phyloP scores from a whole-genome alignment of 2,329 filamentous ascomycete species.

The Periconia digitata region DNA sequence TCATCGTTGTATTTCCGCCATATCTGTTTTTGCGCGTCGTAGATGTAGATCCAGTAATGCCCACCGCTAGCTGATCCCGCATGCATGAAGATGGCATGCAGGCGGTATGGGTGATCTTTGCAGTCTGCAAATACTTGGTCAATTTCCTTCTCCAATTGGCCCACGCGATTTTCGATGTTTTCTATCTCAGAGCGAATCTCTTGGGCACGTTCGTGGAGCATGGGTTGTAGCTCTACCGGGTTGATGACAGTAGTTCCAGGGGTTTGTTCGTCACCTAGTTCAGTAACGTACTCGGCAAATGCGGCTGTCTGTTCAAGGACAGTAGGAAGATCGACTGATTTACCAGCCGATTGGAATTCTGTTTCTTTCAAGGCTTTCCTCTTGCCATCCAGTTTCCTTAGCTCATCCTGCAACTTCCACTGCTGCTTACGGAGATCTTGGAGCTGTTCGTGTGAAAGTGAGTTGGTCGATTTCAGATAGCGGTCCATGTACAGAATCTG shows the following conservation, averaged over 20 bases:
- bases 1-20: slow-evolving; percentile 97
- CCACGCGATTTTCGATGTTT: slow-evolving; percentile 43
- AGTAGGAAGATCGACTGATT: slow-evolving; percentile 23
- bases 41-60: slow-evolving; percentile 97
- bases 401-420: slow-evolving; percentile 72
- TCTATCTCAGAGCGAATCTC: slow-evolving; percentile 28
- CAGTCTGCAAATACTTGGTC: slow-evolving; percentile 64
- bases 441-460: slow-evolving; percentile 46
- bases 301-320: slow-evolving; percentile 34
- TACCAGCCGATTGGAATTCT: slow-evolving; percentile 21
- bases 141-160: slow-evolving; percentile 52
- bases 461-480: slow-evolving; percentile 57
- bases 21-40: slow-evolving; percentile 75
- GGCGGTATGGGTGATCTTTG: slow-evolving; percentile 70
- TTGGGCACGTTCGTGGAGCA: slow-evolving; percentile 23
- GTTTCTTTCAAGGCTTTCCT: slow-evolving; percentile 46
- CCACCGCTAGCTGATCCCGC: slow-evolving; percentile 66
- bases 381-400: slow-evolving; percentile 58
- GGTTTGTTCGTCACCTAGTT: background rate
- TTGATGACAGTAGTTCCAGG: background rate
- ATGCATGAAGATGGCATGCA: slow-evolving; percentile 94
- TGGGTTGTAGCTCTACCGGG: slow-evolving; percentile 17
- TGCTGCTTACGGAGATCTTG: slow-evolving; percentile 66
- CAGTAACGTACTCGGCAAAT: slow-evolving; percentile 20
- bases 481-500: slow-evolving; percentile 84